These are phyloP conservation scores for Boletus rufocinnamomeus DNA, from an alignment of 768 basidiomycete genomes.

Conservation along the genomic window DNA sequence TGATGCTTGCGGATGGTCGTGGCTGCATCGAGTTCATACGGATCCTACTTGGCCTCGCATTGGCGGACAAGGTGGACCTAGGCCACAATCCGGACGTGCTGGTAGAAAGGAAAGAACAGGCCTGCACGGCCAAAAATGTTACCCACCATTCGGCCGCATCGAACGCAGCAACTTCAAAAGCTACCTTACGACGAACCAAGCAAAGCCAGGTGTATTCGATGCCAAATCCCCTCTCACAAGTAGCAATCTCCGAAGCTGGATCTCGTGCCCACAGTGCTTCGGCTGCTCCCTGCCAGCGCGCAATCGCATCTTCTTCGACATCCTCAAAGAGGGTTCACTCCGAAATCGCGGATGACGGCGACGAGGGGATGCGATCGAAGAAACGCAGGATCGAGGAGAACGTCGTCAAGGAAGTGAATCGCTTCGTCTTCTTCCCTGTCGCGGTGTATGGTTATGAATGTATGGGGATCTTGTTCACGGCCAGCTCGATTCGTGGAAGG, in stretches of 20 bases:
- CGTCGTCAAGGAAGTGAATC: not conserved
- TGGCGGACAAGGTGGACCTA: slow-evolving; percentile 2
- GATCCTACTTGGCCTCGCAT: slow-evolving; percentile 13
- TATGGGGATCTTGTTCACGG: slow-evolving; percentile 6
- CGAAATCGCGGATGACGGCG: not conserved
- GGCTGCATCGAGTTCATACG: slow-evolving; percentile 14
- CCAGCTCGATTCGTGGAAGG: slow-evolving; percentile 15
- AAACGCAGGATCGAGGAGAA: not conserved
- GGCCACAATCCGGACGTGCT: slow-evolving; percentile 2
- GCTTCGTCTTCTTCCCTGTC: not conserved
- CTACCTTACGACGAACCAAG: not conserved
- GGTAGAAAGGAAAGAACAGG: not conserved
- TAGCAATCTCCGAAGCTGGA: not conserved
- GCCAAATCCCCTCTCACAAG: not conserved
- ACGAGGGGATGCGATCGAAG: not conserved
- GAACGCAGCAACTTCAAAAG: not conserved
- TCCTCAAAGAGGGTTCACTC: slow-evolving; percentile 5
- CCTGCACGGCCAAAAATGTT: not conserved
- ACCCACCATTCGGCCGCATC: not conserved
- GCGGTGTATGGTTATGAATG: not conserved
- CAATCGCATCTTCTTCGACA: not conserved
- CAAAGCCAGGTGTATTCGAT: not conserved
- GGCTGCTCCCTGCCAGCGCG: not conserved
- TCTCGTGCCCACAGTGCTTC: too few species aligned
- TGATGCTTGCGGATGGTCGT: slow-evolving; percentile 6